Percentiles rank a stretch among this genome's conserved stretches.
phyloP scores from a whole-genome alignment of 2,329 filamentous ascomycete species.

The Talaromyces funiculosus region DNA sequence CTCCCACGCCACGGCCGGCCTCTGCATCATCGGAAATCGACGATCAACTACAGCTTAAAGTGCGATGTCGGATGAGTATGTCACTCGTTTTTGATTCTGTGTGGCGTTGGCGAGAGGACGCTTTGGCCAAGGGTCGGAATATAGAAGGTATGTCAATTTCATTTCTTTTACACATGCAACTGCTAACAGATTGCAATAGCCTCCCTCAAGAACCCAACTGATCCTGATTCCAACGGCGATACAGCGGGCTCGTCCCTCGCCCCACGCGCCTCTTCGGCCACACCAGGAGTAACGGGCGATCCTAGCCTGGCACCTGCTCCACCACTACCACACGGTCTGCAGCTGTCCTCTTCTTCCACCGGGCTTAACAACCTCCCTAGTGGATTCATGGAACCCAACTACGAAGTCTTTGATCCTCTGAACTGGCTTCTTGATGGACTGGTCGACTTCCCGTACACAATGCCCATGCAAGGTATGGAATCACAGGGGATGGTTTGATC shows the following conservation, averaged over 20 bases:
- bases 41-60: conserved; percentile 54
- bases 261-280: conserved; percentile 27
- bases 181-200: conserved; percentile 25
- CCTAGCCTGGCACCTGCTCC: conserved; percentile 40
- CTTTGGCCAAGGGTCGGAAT: conserved; percentile 63
- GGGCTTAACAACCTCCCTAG: conserved; percentile 28
- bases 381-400: conserved; percentile 62
- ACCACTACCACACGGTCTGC: conserved; percentile 28
- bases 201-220: conserved; percentile 79
- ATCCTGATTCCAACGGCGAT: conserved; percentile 71
- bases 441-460: conserved; percentile 70
- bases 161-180: not conserved
- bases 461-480: conserved; percentile 49
- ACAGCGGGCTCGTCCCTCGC: conserved; percentile 58
- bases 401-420: conserved; percentile 86
- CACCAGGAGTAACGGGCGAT: conserved; percentile 36
- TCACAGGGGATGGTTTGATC: conserved; percentile 32
- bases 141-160: conserved; percentile 56
- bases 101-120: conserved; percentile 62
- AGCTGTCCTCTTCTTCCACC: conserved; percentile 22
- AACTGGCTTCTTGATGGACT: conserved; percentile 90
- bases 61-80: conserved; percentile 62
- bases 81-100: conserved; percentile 62
- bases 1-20: conserved; percentile 24
- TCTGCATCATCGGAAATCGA: conserved; percentile 31